These are phyloP conservation scores for Volvariella volvacea DNA, from an alignment of 1,284 basidiomycete species.

Conservation along the genomic window DNA sequence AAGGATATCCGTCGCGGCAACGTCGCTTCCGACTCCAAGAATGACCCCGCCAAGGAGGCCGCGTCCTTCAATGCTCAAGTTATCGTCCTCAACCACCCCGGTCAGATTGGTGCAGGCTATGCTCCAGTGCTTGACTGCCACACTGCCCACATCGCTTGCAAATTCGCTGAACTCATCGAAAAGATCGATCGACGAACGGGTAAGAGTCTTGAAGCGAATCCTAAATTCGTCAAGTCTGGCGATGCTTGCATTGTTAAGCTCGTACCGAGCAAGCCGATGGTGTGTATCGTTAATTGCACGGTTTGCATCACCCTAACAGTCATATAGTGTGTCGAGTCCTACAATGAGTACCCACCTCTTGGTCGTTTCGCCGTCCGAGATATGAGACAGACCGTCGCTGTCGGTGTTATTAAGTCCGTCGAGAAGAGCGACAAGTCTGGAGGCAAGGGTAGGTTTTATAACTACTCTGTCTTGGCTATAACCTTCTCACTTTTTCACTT, in stretches of 20 bases:
- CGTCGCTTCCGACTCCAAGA: constrained; percentile 99
- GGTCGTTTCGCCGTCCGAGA: constrained; percentile 99
- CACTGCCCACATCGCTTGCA: constrained; percentile 99
- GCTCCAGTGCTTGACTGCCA: constrained; percentile 99
- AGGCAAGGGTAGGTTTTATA: constrained; percentile 65
- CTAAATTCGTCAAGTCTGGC: constrained; percentile 98
- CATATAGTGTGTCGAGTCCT: constrained; percentile 81
- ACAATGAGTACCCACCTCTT: constrained; percentile 97
- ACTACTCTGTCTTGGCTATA: constrained; percentile 2
- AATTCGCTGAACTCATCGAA: constrained; percentile 96
- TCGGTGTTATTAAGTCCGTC: constrained; percentile 95
- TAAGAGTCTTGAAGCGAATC: constrained; percentile 81
- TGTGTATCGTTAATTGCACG: constrained; percentile 22
- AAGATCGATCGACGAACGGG: constrained; percentile 99
- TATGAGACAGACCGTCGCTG: constrained; percentile 97
- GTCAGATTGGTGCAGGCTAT: constrained; percentile 98
- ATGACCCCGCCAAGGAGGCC: constrained; percentile 99
- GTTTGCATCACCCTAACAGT: neutral
- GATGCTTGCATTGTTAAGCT: constrained; percentile 98
- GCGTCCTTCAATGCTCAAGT: constrained; percentile 99
- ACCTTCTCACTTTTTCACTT: constrained; percentile 12
- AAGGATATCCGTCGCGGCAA: constrained; percentile 99
- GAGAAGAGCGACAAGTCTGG: constrained; percentile 85
- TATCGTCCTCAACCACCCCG: constrained; percentile 99
- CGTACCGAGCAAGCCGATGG: constrained; percentile 93